Evolutionary conservation across 371 early-diverging fungal species (phyloP).

Genomic region (Mortierella sp.): DNA sequence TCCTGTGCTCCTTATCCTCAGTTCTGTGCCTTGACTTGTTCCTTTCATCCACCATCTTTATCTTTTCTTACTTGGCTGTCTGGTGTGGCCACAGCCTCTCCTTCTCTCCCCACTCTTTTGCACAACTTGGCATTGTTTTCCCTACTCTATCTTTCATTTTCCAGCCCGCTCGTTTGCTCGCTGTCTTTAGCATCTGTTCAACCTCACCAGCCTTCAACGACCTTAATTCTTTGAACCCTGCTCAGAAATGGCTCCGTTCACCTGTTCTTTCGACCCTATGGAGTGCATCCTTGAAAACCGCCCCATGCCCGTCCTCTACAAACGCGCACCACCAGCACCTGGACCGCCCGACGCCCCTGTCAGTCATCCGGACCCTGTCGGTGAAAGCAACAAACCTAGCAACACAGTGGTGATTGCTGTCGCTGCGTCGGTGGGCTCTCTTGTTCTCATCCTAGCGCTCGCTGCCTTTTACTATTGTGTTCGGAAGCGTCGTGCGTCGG

Average conservation of each 20-base stretch:
- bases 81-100: not conserved
- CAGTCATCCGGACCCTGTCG: not conserved
- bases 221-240: constrained; percentile 3
- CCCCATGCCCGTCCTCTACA: constrained; percentile 7
- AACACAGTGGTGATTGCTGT: constrained; percentile 16
- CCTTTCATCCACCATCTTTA: not conserved
- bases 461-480: constrained; percentile 34
- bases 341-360: not conserved
- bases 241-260: constrained; percentile 21
- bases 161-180: not conserved
- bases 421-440: constrained; percentile 18
- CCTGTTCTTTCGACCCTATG: constrained; percentile 34
- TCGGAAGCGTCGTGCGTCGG: constrained; percentile 39
- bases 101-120: not conserved
- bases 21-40: constrained; percentile 4
- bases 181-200: not conserved
- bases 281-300: constrained; percentile 28
- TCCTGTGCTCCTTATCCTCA: not conserved
- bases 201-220: not conserved
- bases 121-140: not conserved
- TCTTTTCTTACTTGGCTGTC: not conserved
- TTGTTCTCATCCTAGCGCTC: constrained; percentile 27
- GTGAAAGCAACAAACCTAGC: not conserved
- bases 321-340: constrained; percentile 33
- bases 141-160: constrained; percentile 3